A percentile compares a stretch with the other conserved stretches of the same genome.
These are phyloP conservation scores for Quillaja saponaria DNA, from an alignment of 306 rosid species.

Conservation along the genomic window DNA sequence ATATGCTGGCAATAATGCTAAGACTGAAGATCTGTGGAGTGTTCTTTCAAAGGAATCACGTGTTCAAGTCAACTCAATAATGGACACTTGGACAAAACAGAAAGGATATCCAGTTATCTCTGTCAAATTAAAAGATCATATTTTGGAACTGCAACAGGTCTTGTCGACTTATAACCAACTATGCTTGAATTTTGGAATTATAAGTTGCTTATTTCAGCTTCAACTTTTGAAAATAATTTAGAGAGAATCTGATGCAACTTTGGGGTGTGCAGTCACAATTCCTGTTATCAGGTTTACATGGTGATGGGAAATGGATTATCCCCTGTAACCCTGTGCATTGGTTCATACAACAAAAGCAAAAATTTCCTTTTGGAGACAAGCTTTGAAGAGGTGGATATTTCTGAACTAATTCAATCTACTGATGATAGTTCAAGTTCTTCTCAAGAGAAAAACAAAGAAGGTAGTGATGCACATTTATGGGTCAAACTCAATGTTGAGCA, in stretches of 20 bases:
- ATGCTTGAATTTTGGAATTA: background rate
- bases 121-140: conserved; percentile 39
- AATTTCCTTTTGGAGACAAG: conserved; percentile 48
- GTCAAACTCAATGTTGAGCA: conserved; percentile 56
- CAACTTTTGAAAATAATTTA: background rate
- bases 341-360: conserved; percentile 44
- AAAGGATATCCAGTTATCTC: conserved; percentile 65
- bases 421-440: conserved; percentile 24
- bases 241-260: conserved; percentile 21
- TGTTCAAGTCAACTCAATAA: conserved; percentile 45
- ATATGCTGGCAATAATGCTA: conserved; percentile 57
- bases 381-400: conserved; percentile 43
- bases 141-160: conserved; percentile 63
- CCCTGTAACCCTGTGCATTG: conserved; percentile 55
- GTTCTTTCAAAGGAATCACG: conserved; percentile 61
- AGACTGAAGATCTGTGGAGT: conserved; percentile 62
- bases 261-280: conserved; percentile 53
- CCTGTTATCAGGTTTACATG: conserved; percentile 42
- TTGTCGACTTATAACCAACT: conserved; percentile 15
- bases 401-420: conserved; percentile 32
- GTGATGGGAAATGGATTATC: conserved; percentile 56
- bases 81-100: conserved; percentile 63
- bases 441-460: conserved; percentile 25
- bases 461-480: conserved; percentile 42
- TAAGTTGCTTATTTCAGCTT: background rate